Base-by-base conservation (phyloP, 2,329 filamentous ascomycete genomes). In the Scytalidium sp. region DNA sequence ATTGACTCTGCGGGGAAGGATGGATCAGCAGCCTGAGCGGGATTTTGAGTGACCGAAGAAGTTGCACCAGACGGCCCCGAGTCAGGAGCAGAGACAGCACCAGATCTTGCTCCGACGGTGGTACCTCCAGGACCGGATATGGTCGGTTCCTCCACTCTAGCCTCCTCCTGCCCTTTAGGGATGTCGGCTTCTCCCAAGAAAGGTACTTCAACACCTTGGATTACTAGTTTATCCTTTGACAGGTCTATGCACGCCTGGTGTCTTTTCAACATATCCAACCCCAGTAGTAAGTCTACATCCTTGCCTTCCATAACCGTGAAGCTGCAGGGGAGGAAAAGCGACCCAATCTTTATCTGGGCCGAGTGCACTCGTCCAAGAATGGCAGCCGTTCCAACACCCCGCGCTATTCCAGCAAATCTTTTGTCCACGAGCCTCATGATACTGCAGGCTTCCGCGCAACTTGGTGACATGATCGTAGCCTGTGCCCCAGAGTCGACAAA, bases 301-400 rank as follows among this genome's bases (percentile, higher is more conserved):
- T 97, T 99, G 56, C 94, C 94, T 72, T 99, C 94, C 94, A 99
- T 99, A 64, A 99, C 94, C 3, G 94, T 99, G 69, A 99, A 99
- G 52, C 91, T 94, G 72, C 92, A 97, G 2, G 93, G 87, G 59
- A 99, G 76, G 65, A 90, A 91, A 54, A 93, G 81, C 40, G 80
- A 83, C 47, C 93, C 94, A 59, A 99, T 94, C 69, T 90, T 93
- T 69, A 99, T 95, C 69, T 93, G 90, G 9, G 94, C 94, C 19
- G 90, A 90, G 69, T 99, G 94, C 3, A 99, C 94, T 46, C 94
- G 89, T 25, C 94, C 94, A 19, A 99, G 85, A 60, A 99, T 97
- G 50, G 85, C 88, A 20, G 94, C 94, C 1, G 94, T 97, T 47
- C 94, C 94, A 2, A 99, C 94, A 55, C 94, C 94, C 52, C 88